Percentiles rank a stretch among this genome's conserved stretches.
phyloP scores from a whole-genome alignment of 352 stramenopile species.

The Phytophthora colocasiae region DNA sequence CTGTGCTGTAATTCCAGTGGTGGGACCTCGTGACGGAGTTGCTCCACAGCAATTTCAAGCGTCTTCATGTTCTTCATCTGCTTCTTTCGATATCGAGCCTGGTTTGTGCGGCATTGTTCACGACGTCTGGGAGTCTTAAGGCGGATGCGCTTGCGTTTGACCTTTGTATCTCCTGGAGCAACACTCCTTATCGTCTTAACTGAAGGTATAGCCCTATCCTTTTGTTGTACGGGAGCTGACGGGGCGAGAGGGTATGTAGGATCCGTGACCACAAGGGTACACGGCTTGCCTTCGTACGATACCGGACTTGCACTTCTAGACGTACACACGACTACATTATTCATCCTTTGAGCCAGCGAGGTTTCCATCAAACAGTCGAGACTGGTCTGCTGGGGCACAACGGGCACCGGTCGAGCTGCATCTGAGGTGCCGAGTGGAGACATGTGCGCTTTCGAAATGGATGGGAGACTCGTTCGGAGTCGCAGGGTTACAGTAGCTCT shows the following conservation, averaged over 20 bases:
- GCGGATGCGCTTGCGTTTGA: conserved; percentile 44
- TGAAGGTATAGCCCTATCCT: neutral
- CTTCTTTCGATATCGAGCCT: conserved; percentile 56
- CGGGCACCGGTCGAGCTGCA: neutral
- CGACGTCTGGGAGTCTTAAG: conserved; percentile 49
- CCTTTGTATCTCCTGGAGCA: conserved; percentile 7
- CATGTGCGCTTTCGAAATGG: neutral
- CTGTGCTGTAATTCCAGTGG: conserved; percentile 27
- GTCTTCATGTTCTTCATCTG: conserved; percentile 22
- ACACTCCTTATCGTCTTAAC: neutral
- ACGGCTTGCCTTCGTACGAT: neutral
- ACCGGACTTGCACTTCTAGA: neutral
- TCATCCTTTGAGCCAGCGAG: conserved; percentile 5
- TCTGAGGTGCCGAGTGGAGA: neutral
- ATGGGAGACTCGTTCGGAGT: neutral
- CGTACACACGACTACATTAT: neutral
- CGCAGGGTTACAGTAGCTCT: neutral
- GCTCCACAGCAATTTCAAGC: conserved; percentile 27
- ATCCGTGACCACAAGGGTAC: neutral
- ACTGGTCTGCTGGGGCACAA: conserved; percentile 1
- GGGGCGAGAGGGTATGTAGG: neutral
- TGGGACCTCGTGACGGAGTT: conserved; percentile 33
- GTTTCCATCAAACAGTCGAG: conserved; percentile 11
- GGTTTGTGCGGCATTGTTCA: conserved; percentile 58
- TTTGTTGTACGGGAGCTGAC: neutral